Evolutionary conservation across 1,284 basidiomycete species (phyloP).

Genomic region (Sporisorium scitamineum): DNA sequence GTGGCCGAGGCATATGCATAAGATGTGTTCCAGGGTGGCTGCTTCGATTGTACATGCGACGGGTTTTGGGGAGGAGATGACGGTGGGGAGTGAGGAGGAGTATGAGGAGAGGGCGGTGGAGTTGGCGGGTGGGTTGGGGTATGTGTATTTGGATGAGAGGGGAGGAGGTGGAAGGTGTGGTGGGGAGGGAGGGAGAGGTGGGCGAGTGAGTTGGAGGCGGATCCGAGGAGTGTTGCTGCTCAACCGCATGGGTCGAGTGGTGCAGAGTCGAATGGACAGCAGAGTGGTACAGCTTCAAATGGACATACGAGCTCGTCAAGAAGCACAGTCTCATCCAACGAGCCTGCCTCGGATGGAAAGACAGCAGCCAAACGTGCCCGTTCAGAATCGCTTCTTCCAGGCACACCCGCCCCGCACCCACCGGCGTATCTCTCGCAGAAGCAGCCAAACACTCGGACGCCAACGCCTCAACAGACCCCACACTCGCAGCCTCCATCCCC

Average conservation of each 20-base stretch:
- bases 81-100: constrained; percentile 72
- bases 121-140: constrained; percentile 71
- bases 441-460: constrained; percentile 34
- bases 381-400: constrained; percentile 16
- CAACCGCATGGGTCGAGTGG: constrained; percentile 27
- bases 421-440: constrained; percentile 45
- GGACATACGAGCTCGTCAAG: background rate
- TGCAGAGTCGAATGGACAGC: background rate
- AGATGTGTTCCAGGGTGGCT: constrained; percentile 76
- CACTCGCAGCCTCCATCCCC: constrained; percentile 26
- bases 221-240: constrained; percentile 41
- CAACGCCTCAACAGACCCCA: constrained; percentile 18
- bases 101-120: constrained; percentile 75
- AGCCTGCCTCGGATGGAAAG: background rate
- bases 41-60: constrained; percentile 76
- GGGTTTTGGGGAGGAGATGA: constrained; percentile 74
- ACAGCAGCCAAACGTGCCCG: constrained; percentile 25
- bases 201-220: constrained; percentile 41
- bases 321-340: background rate
- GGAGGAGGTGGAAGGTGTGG: constrained; percentile 8
- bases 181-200: constrained; percentile 17
- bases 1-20: constrained; percentile 74
- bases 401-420: constrained; percentile 39
- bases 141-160: constrained; percentile 57
- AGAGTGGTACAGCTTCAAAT: background rate